Evolutionary conservation across 2,329 filamentous ascomycete genomes (phyloP).

Genomic region (Xylaria sp.): DNA sequence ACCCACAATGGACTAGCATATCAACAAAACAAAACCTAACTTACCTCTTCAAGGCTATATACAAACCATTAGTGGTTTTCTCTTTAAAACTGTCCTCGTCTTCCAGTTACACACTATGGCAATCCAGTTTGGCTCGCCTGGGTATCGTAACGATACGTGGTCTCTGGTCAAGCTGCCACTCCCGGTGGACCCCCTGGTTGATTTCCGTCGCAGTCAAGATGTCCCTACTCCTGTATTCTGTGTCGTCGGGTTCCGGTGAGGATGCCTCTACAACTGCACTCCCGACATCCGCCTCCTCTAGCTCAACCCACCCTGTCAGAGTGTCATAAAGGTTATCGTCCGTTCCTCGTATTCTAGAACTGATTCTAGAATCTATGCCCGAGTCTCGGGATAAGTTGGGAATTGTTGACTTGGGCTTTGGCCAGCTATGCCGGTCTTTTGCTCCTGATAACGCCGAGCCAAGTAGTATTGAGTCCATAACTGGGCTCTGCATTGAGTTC

Average conservation of each 20-base stretch:
- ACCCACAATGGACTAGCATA: constrained; percentile 2
- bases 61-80: neutral
- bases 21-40: constrained; percentile 11
- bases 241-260: constrained; percentile 14
- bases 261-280: neutral
- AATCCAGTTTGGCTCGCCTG: constrained; percentile 12
- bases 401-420: neutral
- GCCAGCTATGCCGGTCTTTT: constrained; percentile 8
- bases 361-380: neutral
- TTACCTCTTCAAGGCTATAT: constrained; percentile 7
- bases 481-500: neutral
- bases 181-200: constrained; percentile 7
- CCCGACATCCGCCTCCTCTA: constrained; percentile 12
- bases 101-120: neutral
- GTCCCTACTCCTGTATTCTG: neutral
- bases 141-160: constrained; percentile 34
- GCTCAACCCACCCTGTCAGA: constrained; percentile 23
- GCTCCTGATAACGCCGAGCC: neutral
- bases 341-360: neutral
- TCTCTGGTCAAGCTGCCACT: constrained; percentile 8
- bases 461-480: neutral
- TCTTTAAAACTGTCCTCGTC: neutral
- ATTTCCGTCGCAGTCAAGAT: constrained; percentile 32
- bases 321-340: neutral
- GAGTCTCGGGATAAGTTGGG: constrained; percentile 9